phyloP scores from a whole-genome alignment of 148 eudicot species.

The Tetragonia tetragonoides region DNA sequence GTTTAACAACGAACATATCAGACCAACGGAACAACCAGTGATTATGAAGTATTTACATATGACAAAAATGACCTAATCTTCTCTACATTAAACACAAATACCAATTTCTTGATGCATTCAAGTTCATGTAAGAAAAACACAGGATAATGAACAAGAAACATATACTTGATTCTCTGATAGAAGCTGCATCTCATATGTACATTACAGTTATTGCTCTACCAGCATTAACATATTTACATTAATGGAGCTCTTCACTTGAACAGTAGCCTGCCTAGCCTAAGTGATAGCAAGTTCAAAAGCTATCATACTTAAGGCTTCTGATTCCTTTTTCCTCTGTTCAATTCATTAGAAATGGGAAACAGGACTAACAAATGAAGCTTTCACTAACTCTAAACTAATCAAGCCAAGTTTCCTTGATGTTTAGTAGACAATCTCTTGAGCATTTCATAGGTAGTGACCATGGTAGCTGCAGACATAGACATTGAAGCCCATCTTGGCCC shows the following conservation, averaged over 20 bases:
- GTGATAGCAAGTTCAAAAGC: neutral
- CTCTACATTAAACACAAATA: neutral
- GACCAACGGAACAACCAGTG: too few species aligned
- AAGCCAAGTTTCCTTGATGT: constrained; percentile 31
- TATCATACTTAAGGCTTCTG: neutral
- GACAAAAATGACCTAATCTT: neutral
- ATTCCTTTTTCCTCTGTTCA: constrained; percentile 5
- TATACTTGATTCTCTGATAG: constrained; percentile 3
- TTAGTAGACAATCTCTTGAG: constrained; percentile 65
- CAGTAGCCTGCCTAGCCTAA: neutral
- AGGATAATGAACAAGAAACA: neutral
- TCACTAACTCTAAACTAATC: constrained; percentile 3
- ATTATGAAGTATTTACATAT: neutral
- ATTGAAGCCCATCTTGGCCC: constrained; percentile 73
- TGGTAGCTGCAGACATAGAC: constrained; percentile 71
- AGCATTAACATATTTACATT: constrained; percentile 26
- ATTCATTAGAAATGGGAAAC: neutral
- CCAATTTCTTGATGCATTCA: neutral
- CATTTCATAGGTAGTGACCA: constrained; percentile 76
- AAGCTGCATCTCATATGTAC: constrained; percentile 25
- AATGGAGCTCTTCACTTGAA: neutral
- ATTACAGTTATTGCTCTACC: neutral
- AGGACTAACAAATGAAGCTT: neutral
- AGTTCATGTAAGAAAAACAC: neutral
- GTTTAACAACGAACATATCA: too few species aligned